Evolutionary conservation across 1,284 basidiomycete species (phyloP).

Genomic region (Fereydounia khargensis): DNA sequence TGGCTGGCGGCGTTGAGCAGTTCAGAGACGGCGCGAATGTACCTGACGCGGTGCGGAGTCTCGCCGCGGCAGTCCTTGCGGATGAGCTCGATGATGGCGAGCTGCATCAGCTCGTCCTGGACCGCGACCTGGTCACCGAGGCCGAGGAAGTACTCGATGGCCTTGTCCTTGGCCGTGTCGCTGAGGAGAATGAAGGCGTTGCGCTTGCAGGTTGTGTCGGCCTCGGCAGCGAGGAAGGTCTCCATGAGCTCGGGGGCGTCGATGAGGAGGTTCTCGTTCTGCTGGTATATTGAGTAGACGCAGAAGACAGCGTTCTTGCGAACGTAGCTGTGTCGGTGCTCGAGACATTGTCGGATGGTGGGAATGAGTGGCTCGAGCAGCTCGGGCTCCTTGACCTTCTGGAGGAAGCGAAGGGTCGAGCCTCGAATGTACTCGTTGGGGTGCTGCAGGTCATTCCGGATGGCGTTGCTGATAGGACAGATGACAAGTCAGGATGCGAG

Average conservation of each 20-base stretch:
- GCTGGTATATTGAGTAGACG: slow-evolving; percentile 87
- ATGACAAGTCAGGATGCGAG: neutral
- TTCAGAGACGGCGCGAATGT: slow-evolving; percentile 92
- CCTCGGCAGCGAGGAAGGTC: slow-evolving; percentile 86
- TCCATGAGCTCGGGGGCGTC: slow-evolving; percentile 95
- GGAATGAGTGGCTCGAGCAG: slow-evolving; percentile 94
- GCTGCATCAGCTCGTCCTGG: slow-evolving; percentile 91
- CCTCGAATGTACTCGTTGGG: slow-evolving; percentile 99
- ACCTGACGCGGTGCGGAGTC: slow-evolving; percentile 64
- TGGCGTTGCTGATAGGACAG: slow-evolving; percentile 71
- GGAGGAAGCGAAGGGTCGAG: slow-evolving; percentile 90
- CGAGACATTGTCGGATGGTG: slow-evolving; percentile 86
- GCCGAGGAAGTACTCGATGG: slow-evolving; percentile 83
- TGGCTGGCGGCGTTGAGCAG: slow-evolving; percentile 87
- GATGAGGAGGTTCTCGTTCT: slow-evolving; percentile 80
- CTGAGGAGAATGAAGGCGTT: slow-evolving; percentile 95
- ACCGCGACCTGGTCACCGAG: slow-evolving; percentile 79
- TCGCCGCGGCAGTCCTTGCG: slow-evolving; percentile 85
- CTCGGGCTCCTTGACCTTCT: slow-evolving; percentile 92
- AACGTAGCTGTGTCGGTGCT: slow-evolving; percentile 97
- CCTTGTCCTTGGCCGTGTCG: slow-evolving; percentile 81
- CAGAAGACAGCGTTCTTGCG: slow-evolving; percentile 98
- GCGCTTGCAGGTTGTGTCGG: slow-evolving; percentile 92
- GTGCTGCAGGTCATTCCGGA: slow-evolving; percentile 99
- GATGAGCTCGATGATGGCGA: slow-evolving; percentile 93